Percentiles rank a stretch among this genome's conserved stretches.
Evolutionary conservation across 768 basidiomycete species (phyloP).

Genomic region (Lactarius tabidus): DNA sequence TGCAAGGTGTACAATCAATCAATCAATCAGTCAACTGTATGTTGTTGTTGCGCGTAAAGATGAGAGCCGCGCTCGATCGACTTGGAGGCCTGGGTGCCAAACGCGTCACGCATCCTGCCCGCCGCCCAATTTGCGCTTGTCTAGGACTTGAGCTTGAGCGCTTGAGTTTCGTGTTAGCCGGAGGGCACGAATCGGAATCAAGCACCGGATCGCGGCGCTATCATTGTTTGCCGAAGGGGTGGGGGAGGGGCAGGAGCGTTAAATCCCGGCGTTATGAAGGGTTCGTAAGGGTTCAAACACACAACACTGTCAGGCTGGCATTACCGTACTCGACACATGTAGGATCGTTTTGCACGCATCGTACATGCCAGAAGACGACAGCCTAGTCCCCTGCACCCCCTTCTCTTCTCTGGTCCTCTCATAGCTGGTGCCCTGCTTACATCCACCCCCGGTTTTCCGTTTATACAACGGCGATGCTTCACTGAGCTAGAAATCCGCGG

Average conservation of each 20-base stretch:
- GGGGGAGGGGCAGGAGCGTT: not conserved
- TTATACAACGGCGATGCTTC: not conserved
- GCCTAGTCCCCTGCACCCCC: not conserved
- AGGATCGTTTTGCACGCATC: not conserved
- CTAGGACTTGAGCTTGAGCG: not conserved
- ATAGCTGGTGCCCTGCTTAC: too few species aligned
- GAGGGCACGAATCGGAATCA: not conserved
- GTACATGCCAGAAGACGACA: not conserved
- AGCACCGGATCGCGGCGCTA: not conserved
- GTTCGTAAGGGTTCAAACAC: not conserved
- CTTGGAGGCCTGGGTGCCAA: not conserved
- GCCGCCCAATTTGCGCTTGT: not conserved
- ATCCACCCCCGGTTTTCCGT: not conserved
- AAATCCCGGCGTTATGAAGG: not conserved
- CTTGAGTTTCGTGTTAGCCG: not conserved
- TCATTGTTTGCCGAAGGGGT: not conserved
- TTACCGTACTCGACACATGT: not conserved
- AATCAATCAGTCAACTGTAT: too few species aligned
- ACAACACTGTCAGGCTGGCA: not conserved
- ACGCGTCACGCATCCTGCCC: not conserved
- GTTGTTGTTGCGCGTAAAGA: not conserved
- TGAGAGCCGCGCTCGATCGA: not conserved
- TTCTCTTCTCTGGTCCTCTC: too few species aligned
- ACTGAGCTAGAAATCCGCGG: slow-evolving; percentile 26
- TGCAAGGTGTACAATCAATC: too few species aligned